These are phyloP conservation scores for Metarhizium brunneum DNA, from an alignment of 2,329 filamentous ascomycete genomes.

Conservation along the genomic window DNA sequence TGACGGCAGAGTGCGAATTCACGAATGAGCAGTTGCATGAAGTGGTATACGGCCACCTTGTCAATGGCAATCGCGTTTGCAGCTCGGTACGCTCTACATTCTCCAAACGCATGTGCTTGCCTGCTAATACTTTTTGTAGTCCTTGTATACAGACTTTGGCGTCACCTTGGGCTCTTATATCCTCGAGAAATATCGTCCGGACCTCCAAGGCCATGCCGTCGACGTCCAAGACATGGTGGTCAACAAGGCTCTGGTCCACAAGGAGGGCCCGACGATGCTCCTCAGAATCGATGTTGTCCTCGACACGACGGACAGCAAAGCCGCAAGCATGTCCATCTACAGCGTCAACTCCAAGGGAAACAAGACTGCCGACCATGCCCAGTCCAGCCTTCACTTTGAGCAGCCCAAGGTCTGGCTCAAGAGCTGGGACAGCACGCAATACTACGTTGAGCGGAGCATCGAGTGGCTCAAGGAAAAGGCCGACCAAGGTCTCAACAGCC, in stretches of 20 bases:
- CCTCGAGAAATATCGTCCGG: background rate
- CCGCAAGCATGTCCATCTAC: background rate
- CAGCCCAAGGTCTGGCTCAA: background rate
- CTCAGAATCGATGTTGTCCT: background rate
- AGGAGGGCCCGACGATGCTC: background rate
- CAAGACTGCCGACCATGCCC: background rate
- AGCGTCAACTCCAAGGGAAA: background rate
- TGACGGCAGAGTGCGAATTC: background rate
- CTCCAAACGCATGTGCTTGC: background rate
- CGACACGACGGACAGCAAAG: background rate
- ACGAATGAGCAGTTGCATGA: background rate
- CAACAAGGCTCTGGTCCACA: background rate
- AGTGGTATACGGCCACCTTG: background rate
- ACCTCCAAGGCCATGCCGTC: background rate
- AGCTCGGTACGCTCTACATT: background rate
- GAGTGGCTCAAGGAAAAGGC: constrained; percentile 14
- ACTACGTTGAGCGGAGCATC: constrained; percentile 30
- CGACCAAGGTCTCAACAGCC: background rate
- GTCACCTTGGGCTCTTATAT: background rate
- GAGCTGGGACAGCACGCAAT: background rate
- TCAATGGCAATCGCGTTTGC: background rate
- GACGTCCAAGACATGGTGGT: background rate
- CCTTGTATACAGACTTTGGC: background rate
- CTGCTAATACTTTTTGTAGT: background rate
- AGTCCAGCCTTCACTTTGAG: background rate